Evolutionary conservation across 176 grass and related monocot genomes (phyloP).

Genomic region (Oryza glumipatula): DNA sequence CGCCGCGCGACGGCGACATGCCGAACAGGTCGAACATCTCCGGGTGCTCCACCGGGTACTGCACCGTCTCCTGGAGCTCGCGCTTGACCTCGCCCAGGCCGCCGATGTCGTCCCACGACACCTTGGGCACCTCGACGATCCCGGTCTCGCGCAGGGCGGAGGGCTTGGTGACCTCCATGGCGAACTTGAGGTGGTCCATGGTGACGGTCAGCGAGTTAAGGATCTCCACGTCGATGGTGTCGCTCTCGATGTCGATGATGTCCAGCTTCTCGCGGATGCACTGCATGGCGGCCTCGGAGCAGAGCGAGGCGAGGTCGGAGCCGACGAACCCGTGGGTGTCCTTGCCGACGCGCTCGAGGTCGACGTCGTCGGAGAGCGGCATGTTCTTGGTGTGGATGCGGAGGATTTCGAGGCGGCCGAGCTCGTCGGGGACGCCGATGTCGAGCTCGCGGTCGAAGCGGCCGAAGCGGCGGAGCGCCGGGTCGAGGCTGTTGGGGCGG

Average conservation of each 20-base stretch:
- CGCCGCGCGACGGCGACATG: slow-evolving; percentile 55
- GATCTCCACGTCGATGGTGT: slow-evolving; percentile 51
- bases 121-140: slow-evolving; percentile 61
- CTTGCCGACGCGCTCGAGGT: slow-evolving; percentile 51
- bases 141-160: slow-evolving; percentile 27
- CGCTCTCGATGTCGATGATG: slow-evolving; percentile 35
- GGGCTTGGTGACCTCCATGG: slow-evolving; percentile 23
- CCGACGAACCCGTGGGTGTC: slow-evolving; percentile 51
- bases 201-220: slow-evolving; percentile 38
- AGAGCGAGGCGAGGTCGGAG: slow-evolving; percentile 56
- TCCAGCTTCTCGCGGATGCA: slow-evolving; percentile 57
- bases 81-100: slow-evolving; percentile 54
- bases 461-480: slow-evolving; percentile 54
- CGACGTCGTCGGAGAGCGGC: slow-evolving; percentile 43
- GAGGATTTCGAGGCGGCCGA: slow-evolving; percentile 62
- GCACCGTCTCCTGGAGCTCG: slow-evolving; percentile 60
- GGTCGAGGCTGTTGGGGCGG: slow-evolving; percentile 58
- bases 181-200: slow-evolving; percentile 32
- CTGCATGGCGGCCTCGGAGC: slow-evolving; percentile 54
- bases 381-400: slow-evolving; percentile 62
- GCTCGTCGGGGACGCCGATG: slow-evolving; percentile 60
- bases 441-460: slow-evolving; percentile 62
- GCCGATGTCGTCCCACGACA: slow-evolving; percentile 58
- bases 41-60: slow-evolving; percentile 58
- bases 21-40: slow-evolving; percentile 58